Conservation (phyloP, 106 monocot species). For the Triglochin maritima region DNA sequence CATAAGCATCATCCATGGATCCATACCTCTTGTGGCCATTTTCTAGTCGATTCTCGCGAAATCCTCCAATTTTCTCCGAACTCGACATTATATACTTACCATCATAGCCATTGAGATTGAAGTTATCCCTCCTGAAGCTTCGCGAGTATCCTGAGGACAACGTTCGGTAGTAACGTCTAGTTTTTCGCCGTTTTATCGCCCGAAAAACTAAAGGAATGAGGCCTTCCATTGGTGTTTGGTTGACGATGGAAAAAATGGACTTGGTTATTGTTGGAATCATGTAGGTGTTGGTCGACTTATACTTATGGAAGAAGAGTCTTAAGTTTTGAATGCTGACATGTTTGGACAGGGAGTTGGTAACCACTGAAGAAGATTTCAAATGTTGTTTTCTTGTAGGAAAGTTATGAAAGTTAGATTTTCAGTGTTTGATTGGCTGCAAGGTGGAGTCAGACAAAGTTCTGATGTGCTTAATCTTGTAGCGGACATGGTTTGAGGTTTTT, state of each 20-base stretch:
- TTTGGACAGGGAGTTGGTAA: no score
- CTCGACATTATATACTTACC: not conserved
- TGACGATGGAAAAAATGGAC: not conserved
- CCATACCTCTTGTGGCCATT: not conserved
- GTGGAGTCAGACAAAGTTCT: no score
- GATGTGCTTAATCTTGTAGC: no score
- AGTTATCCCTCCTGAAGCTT: not conserved
- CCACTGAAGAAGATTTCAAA: not conserved
- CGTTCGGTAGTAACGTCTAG: conserved; percentile 4
- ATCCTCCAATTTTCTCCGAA: not conserved
- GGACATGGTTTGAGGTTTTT: no score
- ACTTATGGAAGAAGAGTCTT: not conserved
- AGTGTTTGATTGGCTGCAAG: no score
- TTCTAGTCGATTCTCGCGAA: not conserved
- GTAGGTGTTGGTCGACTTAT: not conserved
- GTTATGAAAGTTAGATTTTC: not conserved
- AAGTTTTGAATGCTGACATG: no score
- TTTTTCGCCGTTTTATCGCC: conserved; percentile 21
- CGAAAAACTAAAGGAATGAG: conserved; percentile 24
- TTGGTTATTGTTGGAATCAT: not conserved
- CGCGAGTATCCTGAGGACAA: conserved; percentile 8
- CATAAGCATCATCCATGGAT: conserved; percentile 8
- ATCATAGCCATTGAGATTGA: not conserved
- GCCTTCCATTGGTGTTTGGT: conserved; percentile 20
- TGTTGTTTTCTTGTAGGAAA: not conserved